Base-by-base conservation (phyloP, 31 red algal genomes). In the Odonthalia washingtoniensis region DNA sequence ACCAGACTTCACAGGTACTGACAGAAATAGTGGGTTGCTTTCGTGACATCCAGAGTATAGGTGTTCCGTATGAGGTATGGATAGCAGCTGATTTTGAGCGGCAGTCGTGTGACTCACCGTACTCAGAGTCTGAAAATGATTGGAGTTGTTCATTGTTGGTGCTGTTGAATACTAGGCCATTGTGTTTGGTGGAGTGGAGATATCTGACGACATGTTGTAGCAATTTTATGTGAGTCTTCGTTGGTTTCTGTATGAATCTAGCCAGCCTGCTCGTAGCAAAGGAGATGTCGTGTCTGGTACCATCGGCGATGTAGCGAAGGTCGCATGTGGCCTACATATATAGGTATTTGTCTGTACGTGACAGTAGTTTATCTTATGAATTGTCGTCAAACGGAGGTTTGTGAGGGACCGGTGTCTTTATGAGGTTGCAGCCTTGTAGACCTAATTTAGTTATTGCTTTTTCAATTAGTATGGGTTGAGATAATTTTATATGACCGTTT, bases 291-390 rank as follows among this genome's bases (percentile, higher is more conserved):
- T n/a, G n/a, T n/a, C n/a, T n/a, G n/a, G n/a, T n/a, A 52, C 77
- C 27, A 52, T 80, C 77, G 1, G 77, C 45, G 1, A 80, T 3
- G 46, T 36, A 80, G 24, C 4, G 77, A 1, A 80, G 49, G 30
- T 9, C 17, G 3, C 77, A 44, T 1, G 63, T 33, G n/a, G 61
- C 5, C 63, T 31, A 6, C 17, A 32, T 5, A 30, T 63, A 80
- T 3, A 63, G n/a, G 3, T 1, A 2, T 36, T 70, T 70, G 12
- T 57, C 49, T 18, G 9, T 12, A 33, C 6, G 66, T 6, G 9
- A 18, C 27, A 70, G 28, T 30, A 9, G 66, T 36, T 6, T 31
- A 36, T 17, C 1, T 36, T 80, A 24, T 34, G 1, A 2, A 36
- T 3, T 30, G 77, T 45, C 1, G 16, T 2, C 46, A 31, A 16